Evolutionary conservation across 2,329 filamentous ascomycete genomes (phyloP), one percentile per base, ranked within the genome.

Genomic region (Neofusicoccum sp.): DNA sequence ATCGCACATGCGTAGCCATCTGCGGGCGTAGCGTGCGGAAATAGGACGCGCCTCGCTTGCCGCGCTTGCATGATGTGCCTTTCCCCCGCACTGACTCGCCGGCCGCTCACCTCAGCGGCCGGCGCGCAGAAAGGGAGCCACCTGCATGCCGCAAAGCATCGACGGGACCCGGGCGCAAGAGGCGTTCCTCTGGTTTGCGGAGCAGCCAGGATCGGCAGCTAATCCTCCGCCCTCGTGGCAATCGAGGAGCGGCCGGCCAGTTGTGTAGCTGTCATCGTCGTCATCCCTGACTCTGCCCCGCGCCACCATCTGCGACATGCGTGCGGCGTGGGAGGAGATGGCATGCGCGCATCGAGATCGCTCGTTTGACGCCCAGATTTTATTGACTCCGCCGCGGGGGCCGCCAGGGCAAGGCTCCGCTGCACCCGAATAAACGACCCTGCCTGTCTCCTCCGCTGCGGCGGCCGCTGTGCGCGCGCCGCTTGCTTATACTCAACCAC

Each of bases 271-370:
- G 34, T 56, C 38, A 20, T 12, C 14, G 56, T 38, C 44, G 57
- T 49, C 57, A 60, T 60, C 57, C 57, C 57, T 60, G 57, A 44
- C 45, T 31, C 41, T 34, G 28, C 57, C 57, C 45, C 31, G 31
- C 40, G 34, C 57, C 57, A 49, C 57, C 44, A 40, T 43, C 38
- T 60, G 28, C n/a, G 57, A 59, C 57, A 33, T 56, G 51, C 38
- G 51, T 26, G 33, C 36, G 28, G 9, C 26, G 36, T 54, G 38
- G 51, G 51, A 56, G 51, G 43, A 33, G 33, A n/a, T 8, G 30
- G 49, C n/a, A 38, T 26, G 43, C 38, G 28, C 3, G 20, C 26
- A 33, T 33, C 28, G 58, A 40, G 58, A 60, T 60, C 58, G 58
- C 53, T 48, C 28, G 58, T 38, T 40, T 58, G 54, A 47, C 41